Evolutionary conservation across 192 early-diverging fungal species (phyloP).

Genomic region (Chytriomyces sp.): DNA sequence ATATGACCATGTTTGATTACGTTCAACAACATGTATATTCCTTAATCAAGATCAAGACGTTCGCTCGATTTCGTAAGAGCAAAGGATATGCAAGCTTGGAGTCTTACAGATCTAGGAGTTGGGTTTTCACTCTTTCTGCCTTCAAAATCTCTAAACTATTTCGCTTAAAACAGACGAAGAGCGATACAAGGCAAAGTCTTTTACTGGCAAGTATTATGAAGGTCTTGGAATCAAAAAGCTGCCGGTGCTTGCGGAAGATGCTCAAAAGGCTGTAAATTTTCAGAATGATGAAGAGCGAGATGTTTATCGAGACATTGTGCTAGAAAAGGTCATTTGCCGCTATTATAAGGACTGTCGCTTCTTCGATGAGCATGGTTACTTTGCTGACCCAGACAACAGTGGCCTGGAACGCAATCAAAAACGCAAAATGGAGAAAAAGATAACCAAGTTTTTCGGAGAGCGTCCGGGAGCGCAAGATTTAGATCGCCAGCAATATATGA

Average conservation of each 20-base stretch:
- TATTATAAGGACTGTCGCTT: conserved; percentile 32
- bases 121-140: not conserved
- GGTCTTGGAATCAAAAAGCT: not conserved
- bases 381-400: conserved; percentile 48
- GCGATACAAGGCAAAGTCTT: not conserved
- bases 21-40: conserved; percentile 75
- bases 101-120: not conserved
- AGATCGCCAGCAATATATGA: conserved; percentile 39
- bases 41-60: conserved; percentile 72
- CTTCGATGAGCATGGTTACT: conserved; percentile 51
- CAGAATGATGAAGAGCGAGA: not conserved
- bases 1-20: conserved; percentile 76
- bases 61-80: conserved; percentile 70
- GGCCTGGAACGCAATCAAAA: conserved; percentile 55
- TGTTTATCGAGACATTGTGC: not conserved
- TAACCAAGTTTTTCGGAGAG: conserved; percentile 70
- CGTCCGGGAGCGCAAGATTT: conserved; percentile 58
- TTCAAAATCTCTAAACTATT: not conserved
- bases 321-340: conserved; percentile 9
- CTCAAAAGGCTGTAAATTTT: not conserved
- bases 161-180: not conserved
- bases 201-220: not conserved
- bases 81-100: conserved; percentile 46
- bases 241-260: not conserved
- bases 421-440: conserved; percentile 62